These are phyloP conservation scores for Mycena sp. DNA, from an alignment of 1,284 basidiomycete species.

Conservation along the genomic window DNA sequence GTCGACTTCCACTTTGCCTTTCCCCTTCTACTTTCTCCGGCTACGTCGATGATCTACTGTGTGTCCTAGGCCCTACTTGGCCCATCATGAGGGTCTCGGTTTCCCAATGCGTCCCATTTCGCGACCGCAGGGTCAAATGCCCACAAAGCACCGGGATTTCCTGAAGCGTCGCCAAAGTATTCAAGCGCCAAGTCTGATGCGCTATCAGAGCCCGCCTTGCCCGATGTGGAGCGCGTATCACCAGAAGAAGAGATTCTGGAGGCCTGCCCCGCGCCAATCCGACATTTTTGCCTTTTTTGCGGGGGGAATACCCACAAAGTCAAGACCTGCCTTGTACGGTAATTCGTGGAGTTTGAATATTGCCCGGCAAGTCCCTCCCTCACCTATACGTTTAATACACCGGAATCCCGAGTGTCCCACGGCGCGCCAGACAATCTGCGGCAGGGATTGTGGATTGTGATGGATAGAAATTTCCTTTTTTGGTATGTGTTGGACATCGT, in stretches of 20 bases:
- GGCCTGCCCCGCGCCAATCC: conserved; percentile 5
- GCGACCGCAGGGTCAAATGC: too few relatives aligned
- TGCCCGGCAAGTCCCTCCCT: not conserved
- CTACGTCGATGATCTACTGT: too few relatives aligned
- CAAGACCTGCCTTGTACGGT: conserved; percentile 15
- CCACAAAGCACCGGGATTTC: not conserved
- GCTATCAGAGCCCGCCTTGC: conserved; percentile 6
- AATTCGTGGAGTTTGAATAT: conserved; percentile 15
- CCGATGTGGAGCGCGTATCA: conserved; percentile 6
- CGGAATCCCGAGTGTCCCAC: not conserved
- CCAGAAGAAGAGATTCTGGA: not conserved
- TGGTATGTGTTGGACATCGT: not conserved
- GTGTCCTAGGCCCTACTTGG: too few relatives aligned
- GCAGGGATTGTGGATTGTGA: not conserved
- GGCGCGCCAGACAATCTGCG: too few relatives aligned
- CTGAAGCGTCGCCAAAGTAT: conserved; percentile 4
- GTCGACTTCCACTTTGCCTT: too few relatives aligned
- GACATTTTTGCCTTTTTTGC: not conserved
- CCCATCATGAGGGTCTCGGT: too few relatives aligned
- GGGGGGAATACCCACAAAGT: not conserved
- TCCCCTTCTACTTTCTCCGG: too few relatives aligned
- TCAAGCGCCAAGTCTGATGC: conserved; percentile 9
- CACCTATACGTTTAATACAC: not conserved
- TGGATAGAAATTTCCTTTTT: not conserved
- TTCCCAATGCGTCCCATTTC: too few relatives aligned